Conservation (phyloP, 1,284 basidiomycete species). For the Tylopilus orsonianus region DNA sequence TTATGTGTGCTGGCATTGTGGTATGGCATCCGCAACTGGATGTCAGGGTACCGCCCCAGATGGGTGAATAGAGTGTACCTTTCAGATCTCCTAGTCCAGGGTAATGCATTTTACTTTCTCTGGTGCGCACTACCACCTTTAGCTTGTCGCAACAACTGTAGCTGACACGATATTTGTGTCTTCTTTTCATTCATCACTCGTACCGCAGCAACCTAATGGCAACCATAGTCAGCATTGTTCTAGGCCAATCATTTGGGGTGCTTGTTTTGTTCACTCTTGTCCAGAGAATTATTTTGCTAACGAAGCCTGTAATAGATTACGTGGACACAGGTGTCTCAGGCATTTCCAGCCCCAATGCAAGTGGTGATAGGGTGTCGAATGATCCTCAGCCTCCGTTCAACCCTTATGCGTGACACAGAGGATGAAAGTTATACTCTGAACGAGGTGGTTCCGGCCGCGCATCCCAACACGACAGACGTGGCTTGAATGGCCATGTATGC, state of each 20-base stretch:
- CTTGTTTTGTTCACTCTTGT: not conserved
- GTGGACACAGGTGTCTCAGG: conserved; percentile 10
- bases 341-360: conserved; percentile 9
- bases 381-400: conserved; percentile 12
- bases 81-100: conserved; percentile 9
- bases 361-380: conserved; percentile 14
- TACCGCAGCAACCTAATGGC: conserved; percentile 10
- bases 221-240: not conserved
- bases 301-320: not conserved
- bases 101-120: conserved; percentile 17
- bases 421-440: not conserved
- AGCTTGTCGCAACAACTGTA: too few relatives aligned
- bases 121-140: conserved; percentile 10
- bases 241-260: conserved; percentile 12
- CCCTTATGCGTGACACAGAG: not conserved
- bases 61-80: conserved; percentile 5
- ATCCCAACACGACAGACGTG: too few relatives aligned
- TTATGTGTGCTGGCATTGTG: conserved; percentile 18
- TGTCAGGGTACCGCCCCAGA: not conserved
- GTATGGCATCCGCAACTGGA: conserved; percentile 9
- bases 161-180: too few relatives aligned
- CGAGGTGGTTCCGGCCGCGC: too few relatives aligned
- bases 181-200: not conserved
- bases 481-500: not conserved
- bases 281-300: not conserved